These are phyloP conservation scores for Oxyria digyna DNA, from an alignment of 148 eudicot species.

Conservation along the genomic window DNA sequence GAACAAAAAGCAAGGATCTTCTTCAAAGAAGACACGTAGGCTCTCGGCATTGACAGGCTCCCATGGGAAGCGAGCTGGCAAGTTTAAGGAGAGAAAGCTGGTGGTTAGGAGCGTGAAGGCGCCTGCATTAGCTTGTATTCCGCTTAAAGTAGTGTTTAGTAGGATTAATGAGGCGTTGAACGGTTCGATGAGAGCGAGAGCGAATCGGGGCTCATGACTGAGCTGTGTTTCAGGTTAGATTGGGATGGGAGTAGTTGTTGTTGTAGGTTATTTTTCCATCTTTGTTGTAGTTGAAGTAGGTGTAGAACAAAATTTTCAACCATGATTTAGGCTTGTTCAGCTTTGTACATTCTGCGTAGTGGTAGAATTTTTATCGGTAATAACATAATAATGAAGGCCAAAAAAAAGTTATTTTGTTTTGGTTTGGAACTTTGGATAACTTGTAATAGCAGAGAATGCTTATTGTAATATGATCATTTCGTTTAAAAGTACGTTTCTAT, in stretches of 20 bases:
- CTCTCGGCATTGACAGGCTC: conserved; percentile 56
- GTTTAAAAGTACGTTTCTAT: too few relatives aligned
- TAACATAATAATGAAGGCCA: background rate
- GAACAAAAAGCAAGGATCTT: conserved; percentile 29
- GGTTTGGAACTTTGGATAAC: too few relatives aligned
- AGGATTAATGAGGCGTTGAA: conserved; percentile 60
- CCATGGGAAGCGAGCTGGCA: conserved; percentile 14
- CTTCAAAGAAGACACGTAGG: conserved; percentile 55
- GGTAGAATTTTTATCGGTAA: conserved; percentile 1
- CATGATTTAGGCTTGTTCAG: conserved; percentile 9
- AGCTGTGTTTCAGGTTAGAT: background rate
- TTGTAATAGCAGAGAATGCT: background rate
- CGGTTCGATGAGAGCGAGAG: conserved; percentile 19
- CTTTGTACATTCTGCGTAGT: conserved; percentile 9
- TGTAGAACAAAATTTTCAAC: background rate
- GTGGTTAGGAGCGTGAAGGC: conserved; percentile 33
- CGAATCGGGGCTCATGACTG: background rate
- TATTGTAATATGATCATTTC: background rate
- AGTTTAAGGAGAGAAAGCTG: conserved; percentile 20
- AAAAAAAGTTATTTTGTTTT: background rate
- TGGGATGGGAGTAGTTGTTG: background rate
- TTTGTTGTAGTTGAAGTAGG: background rate
- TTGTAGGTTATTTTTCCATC: background rate
- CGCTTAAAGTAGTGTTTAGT: conserved; percentile 62
- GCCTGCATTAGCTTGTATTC: conserved; percentile 68